These are phyloP conservation scores for Rhynchospora pubera DNA, from an alignment of 176 grass and related monocot genomes.

Conservation along the genomic window DNA sequence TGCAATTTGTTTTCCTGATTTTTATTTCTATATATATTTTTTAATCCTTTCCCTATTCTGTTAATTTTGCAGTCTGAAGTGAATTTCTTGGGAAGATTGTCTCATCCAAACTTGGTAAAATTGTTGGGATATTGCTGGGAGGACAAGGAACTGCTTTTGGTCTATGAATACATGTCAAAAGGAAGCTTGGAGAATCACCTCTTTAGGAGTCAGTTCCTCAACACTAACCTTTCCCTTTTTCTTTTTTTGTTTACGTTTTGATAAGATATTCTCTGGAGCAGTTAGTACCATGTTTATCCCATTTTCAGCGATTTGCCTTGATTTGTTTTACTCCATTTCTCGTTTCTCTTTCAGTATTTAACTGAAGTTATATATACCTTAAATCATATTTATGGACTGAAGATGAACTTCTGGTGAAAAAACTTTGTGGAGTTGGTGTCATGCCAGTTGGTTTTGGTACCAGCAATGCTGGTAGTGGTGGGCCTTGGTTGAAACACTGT, in stretches of 20 bases:
- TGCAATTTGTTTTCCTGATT: not conserved
- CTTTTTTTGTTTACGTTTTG: not conserved
- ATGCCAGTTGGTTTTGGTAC: not conserved
- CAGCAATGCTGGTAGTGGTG: not conserved
- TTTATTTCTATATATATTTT: not conserved
- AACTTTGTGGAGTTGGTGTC: not conserved
- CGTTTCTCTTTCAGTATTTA: not conserved
- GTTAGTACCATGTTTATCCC: not conserved
- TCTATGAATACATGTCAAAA: slow-evolving; percentile 88
- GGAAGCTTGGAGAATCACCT: slow-evolving; percentile 91
- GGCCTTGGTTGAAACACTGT: not conserved
- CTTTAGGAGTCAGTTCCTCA: slow-evolving; percentile 50
- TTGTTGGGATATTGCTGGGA: slow-evolving; percentile 88
- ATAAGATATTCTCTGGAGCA: not conserved
- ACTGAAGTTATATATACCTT: not conserved
- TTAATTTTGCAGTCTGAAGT: slow-evolving; percentile 61
- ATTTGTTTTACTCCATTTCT: not conserved
- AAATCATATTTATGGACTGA: not conserved
- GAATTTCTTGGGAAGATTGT: slow-evolving; percentile 70
- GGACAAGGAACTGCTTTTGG: slow-evolving; percentile 73
- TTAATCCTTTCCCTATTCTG: not conserved
- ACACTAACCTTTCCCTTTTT: not conserved
- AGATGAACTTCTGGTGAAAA: not conserved
- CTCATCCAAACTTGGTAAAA: slow-evolving; percentile 81
- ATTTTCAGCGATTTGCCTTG: not conserved